Percentiles rank a stretch among this genome's conserved stretches.
Evolutionary conservation across 768 basidiomycete species (phyloP).

Genomic region (Chalciporus pseudorubinellus): DNA sequence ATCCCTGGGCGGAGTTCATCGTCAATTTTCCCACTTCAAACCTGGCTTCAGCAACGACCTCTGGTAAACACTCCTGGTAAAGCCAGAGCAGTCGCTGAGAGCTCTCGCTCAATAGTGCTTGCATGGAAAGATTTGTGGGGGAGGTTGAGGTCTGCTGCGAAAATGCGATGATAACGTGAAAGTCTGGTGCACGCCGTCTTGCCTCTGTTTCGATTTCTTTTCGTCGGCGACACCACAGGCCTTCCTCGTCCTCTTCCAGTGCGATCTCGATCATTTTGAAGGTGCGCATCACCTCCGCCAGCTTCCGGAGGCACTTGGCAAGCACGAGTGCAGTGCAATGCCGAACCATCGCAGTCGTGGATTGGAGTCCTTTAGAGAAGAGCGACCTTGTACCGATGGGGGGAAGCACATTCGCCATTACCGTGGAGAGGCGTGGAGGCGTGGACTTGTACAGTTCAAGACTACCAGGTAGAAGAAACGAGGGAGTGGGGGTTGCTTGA

Average conservation of each 20-base stretch:
- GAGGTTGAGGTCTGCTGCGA: slow-evolving; percentile 51
- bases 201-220: slow-evolving; percentile 75
- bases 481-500: slow-evolving; percentile 62
- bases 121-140: slow-evolving; percentile 38
- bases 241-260: slow-evolving; percentile 60
- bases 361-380: slow-evolving; percentile 80
- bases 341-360: slow-evolving; percentile 65
- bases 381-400: slow-evolving; percentile 64
- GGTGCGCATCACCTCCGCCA: slow-evolving; percentile 47
- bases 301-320: slow-evolving; percentile 73
- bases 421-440: slow-evolving; percentile 68
- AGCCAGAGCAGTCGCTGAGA: slow-evolving; percentile 81
- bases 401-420: slow-evolving; percentile 82
- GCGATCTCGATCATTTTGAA: slow-evolving; percentile 50
- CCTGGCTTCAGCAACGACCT: slow-evolving; percentile 69
- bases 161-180: slow-evolving; percentile 82
- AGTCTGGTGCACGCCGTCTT: slow-evolving; percentile 77
- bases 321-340: slow-evolving; percentile 82
- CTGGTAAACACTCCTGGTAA: slow-evolving; percentile 77
- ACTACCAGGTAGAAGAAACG: slow-evolving; percentile 54
- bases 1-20: slow-evolving; percentile 1
- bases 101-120: slow-evolving; percentile 70
- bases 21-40: slow-evolving; percentile 85
- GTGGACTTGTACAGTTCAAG: slow-evolving; percentile 56
- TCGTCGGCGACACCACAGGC: slow-evolving; percentile 69